Conservation (phyloP, 805 yeast species). For the Barnettozyma sp. region DNA sequence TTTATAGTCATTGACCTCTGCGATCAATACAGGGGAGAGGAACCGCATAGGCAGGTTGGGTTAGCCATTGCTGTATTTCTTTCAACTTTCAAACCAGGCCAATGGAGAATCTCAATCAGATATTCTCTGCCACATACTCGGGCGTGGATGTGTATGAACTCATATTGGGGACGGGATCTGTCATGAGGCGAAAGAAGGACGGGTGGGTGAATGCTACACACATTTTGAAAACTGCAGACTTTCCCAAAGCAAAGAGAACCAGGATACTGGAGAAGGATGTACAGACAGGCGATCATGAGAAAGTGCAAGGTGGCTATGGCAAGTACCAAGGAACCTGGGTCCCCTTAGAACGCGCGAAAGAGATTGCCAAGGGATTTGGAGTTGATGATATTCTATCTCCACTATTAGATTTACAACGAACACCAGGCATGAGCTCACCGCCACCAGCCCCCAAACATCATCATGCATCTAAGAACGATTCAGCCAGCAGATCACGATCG, state of each 20-base stretch:
- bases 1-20: no score
- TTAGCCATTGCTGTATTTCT: no score
- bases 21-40: no score
- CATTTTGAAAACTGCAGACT: constrained; percentile 85
- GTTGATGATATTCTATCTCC: constrained; percentile 59
- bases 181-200: constrained; percentile 71
- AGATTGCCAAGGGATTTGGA: constrained; percentile 57
- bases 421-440: constrained; percentile 45
- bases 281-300: constrained; percentile 84
- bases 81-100: no score
- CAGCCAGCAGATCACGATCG: constrained; percentile 13
- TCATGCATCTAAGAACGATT: constrained; percentile 41
- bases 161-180: constrained; percentile 57
- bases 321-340: constrained; percentile 98
- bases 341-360: constrained; percentile 68
- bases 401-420: constrained; percentile 52
- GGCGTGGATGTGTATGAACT: constrained; percentile 82
- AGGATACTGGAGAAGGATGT: constrained; percentile 89
- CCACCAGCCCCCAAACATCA: constrained; percentile 63
- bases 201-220: constrained; percentile 95
- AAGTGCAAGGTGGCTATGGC: constrained; percentile 96
- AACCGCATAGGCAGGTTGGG: no score
- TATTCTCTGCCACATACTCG: constrained; percentile 73
- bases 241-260: constrained; percentile 91
- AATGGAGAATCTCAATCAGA: constrained; percentile 26